phyloP scores from a whole-genome alignment of 345 rosid genomes.

The Gossypium rotundifolium region DNA sequence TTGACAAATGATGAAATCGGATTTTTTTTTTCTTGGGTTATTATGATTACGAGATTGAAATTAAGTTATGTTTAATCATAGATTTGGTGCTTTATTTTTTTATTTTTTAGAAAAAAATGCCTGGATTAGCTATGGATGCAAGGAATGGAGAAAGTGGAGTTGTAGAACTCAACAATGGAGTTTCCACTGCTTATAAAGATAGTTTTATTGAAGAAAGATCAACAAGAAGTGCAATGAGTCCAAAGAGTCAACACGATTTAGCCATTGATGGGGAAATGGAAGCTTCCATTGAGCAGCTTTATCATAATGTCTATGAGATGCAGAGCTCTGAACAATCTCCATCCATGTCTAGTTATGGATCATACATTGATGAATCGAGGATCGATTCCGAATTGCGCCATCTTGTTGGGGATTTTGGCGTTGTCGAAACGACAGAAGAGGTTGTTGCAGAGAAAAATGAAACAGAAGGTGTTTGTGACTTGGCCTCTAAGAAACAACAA shows the following conservation, averaged over 20 bases:
- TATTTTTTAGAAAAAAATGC: constrained; percentile 17
- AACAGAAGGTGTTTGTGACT: constrained; percentile 28
- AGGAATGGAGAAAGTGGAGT: constrained; percentile 19
- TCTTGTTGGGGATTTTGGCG: constrained; percentile 1
- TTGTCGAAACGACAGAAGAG: constrained; percentile 48
- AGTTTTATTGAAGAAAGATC: constrained; percentile 27
- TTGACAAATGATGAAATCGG: neutral
- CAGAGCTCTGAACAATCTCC: constrained; percentile 87
- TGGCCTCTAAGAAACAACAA: constrained; percentile 29
- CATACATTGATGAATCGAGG: constrained; percentile 60
- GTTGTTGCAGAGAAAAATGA: constrained; percentile 38
- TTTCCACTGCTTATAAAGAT: constrained; percentile 25
- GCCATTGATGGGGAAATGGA: constrained; percentile 46
- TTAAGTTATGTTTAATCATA: neutral
- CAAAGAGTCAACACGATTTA: constrained; percentile 34
- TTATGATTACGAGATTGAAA: neutral
- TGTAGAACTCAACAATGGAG: constrained; percentile 17
- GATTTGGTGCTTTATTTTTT: neutral
- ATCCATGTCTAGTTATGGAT: constrained; percentile 61
- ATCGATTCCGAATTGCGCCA: neutral
- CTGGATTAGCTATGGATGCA: constrained; percentile 39
- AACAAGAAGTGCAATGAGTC: constrained; percentile 43
- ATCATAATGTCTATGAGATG: constrained; percentile 82
- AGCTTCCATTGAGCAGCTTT: constrained; percentile 74
- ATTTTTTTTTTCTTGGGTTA: neutral